These are phyloP conservation scores for Polyplosphaeria fusca DNA, from an alignment of 495 filamentous ascomycete genomes.

Conservation along the genomic window DNA sequence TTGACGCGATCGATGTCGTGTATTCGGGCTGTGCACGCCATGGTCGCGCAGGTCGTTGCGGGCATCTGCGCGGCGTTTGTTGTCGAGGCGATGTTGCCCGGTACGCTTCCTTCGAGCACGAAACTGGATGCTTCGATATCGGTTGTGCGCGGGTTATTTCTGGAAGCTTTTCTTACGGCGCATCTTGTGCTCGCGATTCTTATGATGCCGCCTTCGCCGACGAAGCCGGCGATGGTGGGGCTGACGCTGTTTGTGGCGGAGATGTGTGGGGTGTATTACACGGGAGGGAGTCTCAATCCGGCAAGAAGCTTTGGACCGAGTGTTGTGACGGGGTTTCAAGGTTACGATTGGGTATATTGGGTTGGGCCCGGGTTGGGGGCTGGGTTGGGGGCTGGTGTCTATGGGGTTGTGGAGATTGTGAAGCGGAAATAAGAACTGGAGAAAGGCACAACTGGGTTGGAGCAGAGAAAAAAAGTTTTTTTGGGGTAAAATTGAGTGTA, in stretches of 20 bases:
- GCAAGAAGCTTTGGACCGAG: conserved; percentile 67
- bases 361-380: conserved; percentile 35
- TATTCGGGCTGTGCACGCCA: conserved; percentile 49
- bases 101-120: conserved; percentile 57
- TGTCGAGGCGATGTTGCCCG: conserved; percentile 59
- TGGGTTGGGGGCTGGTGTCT: conserved; percentile 2
- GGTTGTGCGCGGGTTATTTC: conserved; percentile 65
- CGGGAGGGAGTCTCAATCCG: conserved; percentile 69
- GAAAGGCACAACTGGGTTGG: background rate
- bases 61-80: conserved; percentile 60
- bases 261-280: conserved; percentile 64
- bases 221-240: conserved; percentile 73
- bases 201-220: conserved; percentile 77
- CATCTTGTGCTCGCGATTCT: conserved; percentile 74
- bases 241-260: conserved; percentile 66
- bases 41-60: conserved; percentile 54
- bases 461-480: too few relatives aligned
- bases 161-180: conserved; percentile 75
- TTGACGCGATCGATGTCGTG: conserved; percentile 53
- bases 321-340: conserved; percentile 62
- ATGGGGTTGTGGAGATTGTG: background rate
- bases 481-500: too few relatives aligned
- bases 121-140: conserved; percentile 55
- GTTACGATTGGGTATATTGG: conserved; percentile 67
- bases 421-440: background rate